A percentile compares a stretch with the other conserved stretches of the same genome.
Evolutionary conservation across 2,329 filamentous ascomycete genomes (phyloP).

Genomic region (Talaromyces sp.): DNA sequence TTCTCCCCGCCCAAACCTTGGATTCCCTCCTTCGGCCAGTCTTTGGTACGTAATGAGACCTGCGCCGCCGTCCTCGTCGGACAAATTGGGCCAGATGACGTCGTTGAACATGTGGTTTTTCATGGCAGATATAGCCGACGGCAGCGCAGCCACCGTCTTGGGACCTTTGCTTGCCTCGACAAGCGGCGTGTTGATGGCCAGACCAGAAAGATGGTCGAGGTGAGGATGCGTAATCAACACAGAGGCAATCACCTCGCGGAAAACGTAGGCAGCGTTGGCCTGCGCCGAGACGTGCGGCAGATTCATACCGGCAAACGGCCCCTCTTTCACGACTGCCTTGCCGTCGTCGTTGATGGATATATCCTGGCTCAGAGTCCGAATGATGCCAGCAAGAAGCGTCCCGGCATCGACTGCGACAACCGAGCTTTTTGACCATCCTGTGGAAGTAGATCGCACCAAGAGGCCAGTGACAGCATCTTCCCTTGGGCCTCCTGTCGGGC

Average conservation of each 20-base stretch:
- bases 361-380: constrained; percentile 61
- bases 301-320: constrained; percentile 75
- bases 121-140: constrained; percentile 84
- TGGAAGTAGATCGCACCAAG: constrained; percentile 73
- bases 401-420: constrained; percentile 91
- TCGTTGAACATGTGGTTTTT: constrained; percentile 97
- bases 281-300: constrained; percentile 61
- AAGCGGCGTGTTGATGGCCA: constrained; percentile 89
- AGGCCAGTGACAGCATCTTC: constrained; percentile 89
- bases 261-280: constrained; percentile 77
- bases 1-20: constrained; percentile 73
- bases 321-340: constrained; percentile 39
- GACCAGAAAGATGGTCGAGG: constrained; percentile 85
- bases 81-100: constrained; percentile 94
- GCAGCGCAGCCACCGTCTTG: constrained; percentile 80
- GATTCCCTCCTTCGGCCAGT: constrained; percentile 81
- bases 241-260: constrained; percentile 73
- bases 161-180: constrained; percentile 70
- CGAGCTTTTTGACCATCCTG: constrained; percentile 76
- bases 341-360: constrained; percentile 21
- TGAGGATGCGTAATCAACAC: constrained; percentile 97
- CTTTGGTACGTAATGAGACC: constrained; percentile 88
- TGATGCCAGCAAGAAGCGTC: constrained; percentile 79
- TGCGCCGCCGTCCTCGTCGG: constrained; percentile 90
- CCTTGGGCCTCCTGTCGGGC: constrained; percentile 79